phyloP scores from a whole-genome alignment of 1,284 basidiomycete genomes.

The Sporisorium exsertum region DNA sequence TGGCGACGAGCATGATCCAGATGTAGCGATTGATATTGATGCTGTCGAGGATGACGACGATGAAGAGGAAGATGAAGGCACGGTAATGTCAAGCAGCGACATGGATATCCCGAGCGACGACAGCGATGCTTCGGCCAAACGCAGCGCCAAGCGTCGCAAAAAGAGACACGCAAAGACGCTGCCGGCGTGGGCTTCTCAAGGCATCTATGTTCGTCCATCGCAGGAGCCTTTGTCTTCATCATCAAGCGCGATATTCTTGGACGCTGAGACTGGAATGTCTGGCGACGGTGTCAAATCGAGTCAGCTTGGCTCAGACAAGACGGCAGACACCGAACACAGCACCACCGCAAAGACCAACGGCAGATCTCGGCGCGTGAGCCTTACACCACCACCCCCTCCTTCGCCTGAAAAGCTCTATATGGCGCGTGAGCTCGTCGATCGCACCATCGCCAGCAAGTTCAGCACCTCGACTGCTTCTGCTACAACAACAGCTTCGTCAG shows the following conservation, averaged over 20 bases:
- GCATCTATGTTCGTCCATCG: slow-evolving; percentile 12
- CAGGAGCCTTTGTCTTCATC: slow-evolving; percentile 16
- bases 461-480: slow-evolving; percentile 1
- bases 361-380: slow-evolving; percentile 20
- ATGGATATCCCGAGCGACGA: slow-evolving; percentile 18
- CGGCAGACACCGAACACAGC: not conserved
- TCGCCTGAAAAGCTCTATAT: slow-evolving; percentile 32
- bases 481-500: not conserved
- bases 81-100: slow-evolving; percentile 19
- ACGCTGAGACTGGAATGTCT: not conserved
- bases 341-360: not conserved
- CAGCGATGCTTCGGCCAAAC: slow-evolving; percentile 17
- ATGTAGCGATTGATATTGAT: not conserved
- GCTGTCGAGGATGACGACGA: slow-evolving; percentile 8
- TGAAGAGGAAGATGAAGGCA: slow-evolving; percentile 19
- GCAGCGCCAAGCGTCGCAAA: slow-evolving; percentile 31
- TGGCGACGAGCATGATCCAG: slow-evolving; percentile 2
- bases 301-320: not conserved
- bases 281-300: not conserved
- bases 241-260: slow-evolving; percentile 3
- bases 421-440: slow-evolving; percentile 39
- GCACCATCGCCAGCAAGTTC: slow-evolving; percentile 27
- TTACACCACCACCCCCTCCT: slow-evolving; percentile 35
- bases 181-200: slow-evolving; percentile 27
- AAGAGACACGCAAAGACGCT: slow-evolving; percentile 19